phyloP scores from a whole-genome alignment of 306 rosid species.

The Vigna radiata region DNA sequence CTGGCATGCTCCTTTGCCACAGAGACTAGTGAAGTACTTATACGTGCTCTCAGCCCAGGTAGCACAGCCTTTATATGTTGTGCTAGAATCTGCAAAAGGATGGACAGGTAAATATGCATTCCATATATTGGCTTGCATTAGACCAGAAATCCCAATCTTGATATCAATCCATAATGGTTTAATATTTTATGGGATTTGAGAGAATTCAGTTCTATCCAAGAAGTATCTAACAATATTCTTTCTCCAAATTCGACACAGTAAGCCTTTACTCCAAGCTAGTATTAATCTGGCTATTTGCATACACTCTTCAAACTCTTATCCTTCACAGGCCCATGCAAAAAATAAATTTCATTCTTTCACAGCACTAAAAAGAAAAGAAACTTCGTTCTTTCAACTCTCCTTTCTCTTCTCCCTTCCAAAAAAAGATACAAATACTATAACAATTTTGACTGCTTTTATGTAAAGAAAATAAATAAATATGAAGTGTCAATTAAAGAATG shows the following conservation, averaged over 20 bases:
- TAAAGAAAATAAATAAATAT: constrained; percentile 11
- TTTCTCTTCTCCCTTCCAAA: constrained; percentile 14
- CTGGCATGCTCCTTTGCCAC: constrained; percentile 97
- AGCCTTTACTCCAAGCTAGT: constrained; percentile 13
- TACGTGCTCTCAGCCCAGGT: constrained; percentile 91
- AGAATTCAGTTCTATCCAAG: constrained; percentile 24
- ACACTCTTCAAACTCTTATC: constrained; percentile 16
- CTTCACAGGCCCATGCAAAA: constrained; percentile 28
- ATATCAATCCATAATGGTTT: constrained; percentile 12
- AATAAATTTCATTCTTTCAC: constrained; percentile 23
- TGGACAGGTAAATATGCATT: constrained; percentile 34
- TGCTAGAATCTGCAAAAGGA: constrained; percentile 76
- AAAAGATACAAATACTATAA: constrained; percentile 10
- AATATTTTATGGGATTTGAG: constrained; percentile 3
- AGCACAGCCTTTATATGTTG: constrained; percentile 88
- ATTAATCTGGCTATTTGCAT: constrained; percentile 21
- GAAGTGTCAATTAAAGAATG: constrained; percentile 21
- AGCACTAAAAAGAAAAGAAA: neutral
- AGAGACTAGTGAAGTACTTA: constrained; percentile 78
- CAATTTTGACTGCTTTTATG: neutral
- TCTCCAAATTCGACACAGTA: constrained; percentile 32
- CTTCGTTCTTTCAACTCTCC: constrained; percentile 28
- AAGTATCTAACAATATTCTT: constrained; percentile 26
- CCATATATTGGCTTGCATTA: constrained; percentile 32
- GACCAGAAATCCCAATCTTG: constrained; percentile 10